phyloP scores from a whole-genome alignment of 345 rosid species.

The Adansonia digitata region DNA sequence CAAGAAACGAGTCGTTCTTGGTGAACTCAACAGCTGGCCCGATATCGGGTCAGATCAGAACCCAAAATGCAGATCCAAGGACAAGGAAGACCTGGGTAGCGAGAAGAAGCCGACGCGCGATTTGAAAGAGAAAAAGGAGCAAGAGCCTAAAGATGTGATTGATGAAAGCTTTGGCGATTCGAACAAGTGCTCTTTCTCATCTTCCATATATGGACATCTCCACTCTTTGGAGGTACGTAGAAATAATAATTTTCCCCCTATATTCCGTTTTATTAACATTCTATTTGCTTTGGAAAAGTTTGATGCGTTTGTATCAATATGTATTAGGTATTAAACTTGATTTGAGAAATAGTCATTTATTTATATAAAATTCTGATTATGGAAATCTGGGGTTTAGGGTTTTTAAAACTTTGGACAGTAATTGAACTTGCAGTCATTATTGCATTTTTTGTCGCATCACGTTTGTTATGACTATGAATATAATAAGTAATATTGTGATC shows the following conservation, averaged over 20 bases:
- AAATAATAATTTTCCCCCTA: too few relatives aligned
- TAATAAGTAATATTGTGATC: too few relatives aligned
- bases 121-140: conserved; percentile 2
- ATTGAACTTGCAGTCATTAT: too few relatives aligned
- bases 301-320: neutral
- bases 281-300: neutral
- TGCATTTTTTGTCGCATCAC: too few relatives aligned
- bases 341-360: neutral
- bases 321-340: neutral
- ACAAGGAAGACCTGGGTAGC: neutral
- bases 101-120: neutral
- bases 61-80: conserved; percentile 5
- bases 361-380: neutral
- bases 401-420: neutral
- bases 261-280: neutral
- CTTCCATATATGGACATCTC: conserved; percentile 25
- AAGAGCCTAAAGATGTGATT: neutral
- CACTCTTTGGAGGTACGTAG: conserved; percentile 26
- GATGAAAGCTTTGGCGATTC: neutral
- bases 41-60: neutral
- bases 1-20: conserved; percentile 20
- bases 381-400: neutral
- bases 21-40: conserved; percentile 20
- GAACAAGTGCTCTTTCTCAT: conserved; percentile 10
- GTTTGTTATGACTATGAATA: too few relatives aligned